Conservation (phyloP, 441 rosid species). For the Sinapis alba region DNA sequence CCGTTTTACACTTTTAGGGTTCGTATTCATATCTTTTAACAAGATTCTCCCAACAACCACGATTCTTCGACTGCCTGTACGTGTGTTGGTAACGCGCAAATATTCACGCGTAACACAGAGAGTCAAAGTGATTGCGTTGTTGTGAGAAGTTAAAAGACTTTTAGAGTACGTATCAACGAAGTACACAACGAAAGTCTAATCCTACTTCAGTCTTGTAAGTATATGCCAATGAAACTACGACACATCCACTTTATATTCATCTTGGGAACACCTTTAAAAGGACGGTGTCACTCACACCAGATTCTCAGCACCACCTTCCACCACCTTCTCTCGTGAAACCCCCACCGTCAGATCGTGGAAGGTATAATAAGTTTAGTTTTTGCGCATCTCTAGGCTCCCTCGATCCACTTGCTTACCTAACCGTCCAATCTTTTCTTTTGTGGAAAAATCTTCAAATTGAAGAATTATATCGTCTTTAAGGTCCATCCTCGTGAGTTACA, state of each 20-base stretch:
- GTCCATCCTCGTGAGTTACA: not conserved
- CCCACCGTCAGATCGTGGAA: slow-evolving; percentile 38
- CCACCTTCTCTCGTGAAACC: slow-evolving; percentile 17
- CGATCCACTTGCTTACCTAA: slow-evolving; percentile 30
- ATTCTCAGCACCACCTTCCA: slow-evolving; percentile 10
- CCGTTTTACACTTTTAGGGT: not conserved
- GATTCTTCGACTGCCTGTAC: not conserved
- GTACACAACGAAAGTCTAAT: slow-evolving; percentile 37
- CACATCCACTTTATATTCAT: not conserved
- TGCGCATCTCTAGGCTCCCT: slow-evolving; percentile 38
- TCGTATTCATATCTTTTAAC: slow-evolving; percentile 13
- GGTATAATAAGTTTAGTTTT: slow-evolving; percentile 16
- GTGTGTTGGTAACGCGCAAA: not conserved
- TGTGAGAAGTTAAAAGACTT: slow-evolving; percentile 12
- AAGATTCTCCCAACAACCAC: slow-evolving; percentile 16
- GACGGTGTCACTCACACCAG: slow-evolving; percentile 29
- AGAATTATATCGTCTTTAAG: not conserved
- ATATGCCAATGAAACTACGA: not conserved
- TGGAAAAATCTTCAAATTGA: not conserved
- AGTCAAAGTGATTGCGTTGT: slow-evolving; percentile 34
- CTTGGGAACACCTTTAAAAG: slow-evolving; percentile 4
- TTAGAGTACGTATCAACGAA: slow-evolving; percentile 9
- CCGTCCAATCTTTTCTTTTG: slow-evolving; percentile 26
- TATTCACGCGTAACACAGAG: not conserved
- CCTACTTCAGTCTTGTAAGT: not conserved